Base-by-base conservation (phyloP, 2,329 filamentous ascomycete species). In the Ophiostoma australiae region DNA sequence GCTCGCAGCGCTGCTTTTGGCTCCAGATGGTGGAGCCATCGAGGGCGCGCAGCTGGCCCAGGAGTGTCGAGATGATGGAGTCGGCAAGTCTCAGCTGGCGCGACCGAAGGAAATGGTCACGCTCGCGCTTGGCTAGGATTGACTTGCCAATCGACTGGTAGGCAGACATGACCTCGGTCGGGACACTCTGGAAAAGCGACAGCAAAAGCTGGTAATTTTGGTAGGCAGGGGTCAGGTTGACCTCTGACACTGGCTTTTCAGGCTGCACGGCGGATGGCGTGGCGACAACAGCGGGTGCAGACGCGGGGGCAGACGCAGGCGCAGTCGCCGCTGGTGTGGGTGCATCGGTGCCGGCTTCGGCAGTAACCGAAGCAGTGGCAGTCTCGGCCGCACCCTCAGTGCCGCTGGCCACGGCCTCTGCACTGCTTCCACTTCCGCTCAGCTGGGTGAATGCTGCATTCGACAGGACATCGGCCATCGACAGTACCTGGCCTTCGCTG, bases 101-200 rank as follows among this genome's bases (percentile, higher is more conserved):
- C 70, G 82, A 80, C 73, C 86, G 80, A 70, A 83, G 76, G 74
- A 84, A 90, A 1, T 82, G 76, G 75, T 97, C 93, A 37, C 87
- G 84, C 73, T 88, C 88, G 68, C 93, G 88, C 72, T 92, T 91
- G 63, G 89, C 88, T 4, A 97, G 84, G 31, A 98, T 82, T 20
- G 91, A 87, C 78, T 93, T 95, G 15, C 94, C 94, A 63, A 98
- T 82, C 1, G 89, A 90, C 76, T 97, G 92, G 77, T 97, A 91
- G 75, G 98, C 91, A 0, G 91, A 90, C 23, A 92, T 91, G n/a
- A 94, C 90, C 3, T 90, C 90, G 10, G 89, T 89, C 31, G 94
- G 89, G 75, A 96, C 86, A 44, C 92, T 90, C 76, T 91, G 90
- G 15, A 98, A 84, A 13, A 98, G 83, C 74, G 89, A 90, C 52